Conservation (phyloP, 2,329 filamentous ascomycete genomes). For the Fusarium newnesense region DNA sequence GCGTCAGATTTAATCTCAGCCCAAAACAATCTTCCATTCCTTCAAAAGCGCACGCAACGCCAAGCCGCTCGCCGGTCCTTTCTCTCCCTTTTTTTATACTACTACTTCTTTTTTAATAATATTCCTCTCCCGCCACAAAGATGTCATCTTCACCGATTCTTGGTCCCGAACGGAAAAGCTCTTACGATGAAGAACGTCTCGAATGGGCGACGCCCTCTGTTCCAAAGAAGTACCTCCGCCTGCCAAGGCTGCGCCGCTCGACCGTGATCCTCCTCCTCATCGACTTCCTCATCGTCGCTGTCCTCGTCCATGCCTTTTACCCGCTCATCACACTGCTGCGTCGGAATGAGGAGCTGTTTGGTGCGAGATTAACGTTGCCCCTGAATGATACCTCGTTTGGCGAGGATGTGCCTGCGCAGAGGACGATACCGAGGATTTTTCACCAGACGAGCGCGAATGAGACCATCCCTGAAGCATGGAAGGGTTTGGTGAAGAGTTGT, state of each 20-base stretch:
- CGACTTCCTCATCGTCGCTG: constrained; percentile 70
- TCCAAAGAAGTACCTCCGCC: constrained; percentile 39
- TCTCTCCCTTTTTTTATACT: background rate
- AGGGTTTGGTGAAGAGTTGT: constrained; percentile 72
- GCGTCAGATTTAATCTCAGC: constrained; percentile 9
- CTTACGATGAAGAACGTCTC: constrained; percentile 44
- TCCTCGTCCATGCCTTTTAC: constrained; percentile 74
- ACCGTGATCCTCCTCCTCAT: constrained; percentile 69
- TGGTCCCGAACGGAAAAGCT: constrained; percentile 15
- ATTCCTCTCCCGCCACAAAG: background rate
- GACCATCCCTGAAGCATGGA: constrained; percentile 74
- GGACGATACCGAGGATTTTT: constrained; percentile 78
- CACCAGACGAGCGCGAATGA: constrained; percentile 80
- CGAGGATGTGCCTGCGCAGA: constrained; percentile 65
- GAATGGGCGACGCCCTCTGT: constrained; percentile 34
- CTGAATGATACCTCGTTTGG: constrained; percentile 72
- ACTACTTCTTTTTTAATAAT: background rate
- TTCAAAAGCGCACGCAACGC: background rate
- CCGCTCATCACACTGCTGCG: constrained; percentile 77
- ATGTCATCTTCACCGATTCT: constrained; percentile 28
- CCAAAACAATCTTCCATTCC: constrained; percentile 11
- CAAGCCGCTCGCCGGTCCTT: background rate
- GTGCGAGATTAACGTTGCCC: constrained; percentile 38
- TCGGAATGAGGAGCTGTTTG: constrained; percentile 48
- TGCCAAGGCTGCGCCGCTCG: constrained; percentile 35